Conservation (phyloP, 768 basidiomycete genomes). For the Macrolepiota albuminosa region DNA sequence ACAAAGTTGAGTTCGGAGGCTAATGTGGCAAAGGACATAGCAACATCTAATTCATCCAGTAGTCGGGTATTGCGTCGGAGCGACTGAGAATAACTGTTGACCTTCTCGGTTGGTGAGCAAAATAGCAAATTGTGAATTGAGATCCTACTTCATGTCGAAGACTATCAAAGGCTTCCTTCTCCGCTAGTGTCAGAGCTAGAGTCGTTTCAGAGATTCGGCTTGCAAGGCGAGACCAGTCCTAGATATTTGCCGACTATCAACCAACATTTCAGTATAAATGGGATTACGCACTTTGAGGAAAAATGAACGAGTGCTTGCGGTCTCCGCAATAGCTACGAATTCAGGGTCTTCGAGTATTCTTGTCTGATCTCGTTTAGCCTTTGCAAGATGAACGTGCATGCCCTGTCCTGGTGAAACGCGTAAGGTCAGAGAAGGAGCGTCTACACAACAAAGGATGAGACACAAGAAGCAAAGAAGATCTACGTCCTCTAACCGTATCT, state of each 20-base stretch:
- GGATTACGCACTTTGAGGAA: slow-evolving; percentile 50
- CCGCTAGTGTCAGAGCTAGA: slow-evolving; percentile 45
- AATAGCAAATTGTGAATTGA: background rate
- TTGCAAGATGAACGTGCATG: slow-evolving; percentile 69
- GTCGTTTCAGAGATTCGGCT: slow-evolving; percentile 56
- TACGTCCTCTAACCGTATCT: slow-evolving; percentile 44
- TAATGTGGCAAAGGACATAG: slow-evolving; percentile 73
- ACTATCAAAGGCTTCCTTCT: slow-evolving; percentile 69
- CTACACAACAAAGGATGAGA: slow-evolving; percentile 29
- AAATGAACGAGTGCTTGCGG: slow-evolving; percentile 60
- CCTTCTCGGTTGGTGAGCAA: slow-evolving; percentile 34
- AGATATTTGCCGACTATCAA: background rate
- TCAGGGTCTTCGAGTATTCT: slow-evolving; percentile 40
- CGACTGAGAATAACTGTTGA: slow-evolving; percentile 47
- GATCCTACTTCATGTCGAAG: slow-evolving; percentile 59
- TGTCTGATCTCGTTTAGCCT: slow-evolving; percentile 55
- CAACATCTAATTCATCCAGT: slow-evolving; percentile 85
- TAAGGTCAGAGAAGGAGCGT: slow-evolving; percentile 67
- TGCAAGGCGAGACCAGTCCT: slow-evolving; percentile 81
- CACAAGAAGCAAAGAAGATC: background rate
- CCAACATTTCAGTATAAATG: background rate
- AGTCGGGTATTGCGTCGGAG: slow-evolving; percentile 75
- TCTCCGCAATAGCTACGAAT: slow-evolving; percentile 61
- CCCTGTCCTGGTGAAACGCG: slow-evolving; percentile 66
- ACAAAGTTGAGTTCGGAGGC: slow-evolving; percentile 77